Evolutionary conservation across 2,329 filamentous ascomycete species (phyloP), one percentile per base, ranked within the genome.

Genomic region (Coccinonectria pachysandricola): DNA sequence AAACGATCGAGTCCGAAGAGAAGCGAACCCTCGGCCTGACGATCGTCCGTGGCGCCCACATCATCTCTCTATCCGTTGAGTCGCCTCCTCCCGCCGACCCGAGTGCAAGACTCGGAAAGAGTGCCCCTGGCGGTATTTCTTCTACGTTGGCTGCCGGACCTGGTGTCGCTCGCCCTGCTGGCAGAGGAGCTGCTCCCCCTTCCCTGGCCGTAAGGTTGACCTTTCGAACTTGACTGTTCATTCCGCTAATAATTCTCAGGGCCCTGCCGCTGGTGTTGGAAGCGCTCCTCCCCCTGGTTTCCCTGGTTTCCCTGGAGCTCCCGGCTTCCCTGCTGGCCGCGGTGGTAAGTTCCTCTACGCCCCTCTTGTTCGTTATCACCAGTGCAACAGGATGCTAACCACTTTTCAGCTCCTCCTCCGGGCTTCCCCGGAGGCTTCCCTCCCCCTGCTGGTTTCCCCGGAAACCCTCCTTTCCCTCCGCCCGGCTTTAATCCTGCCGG

Each of bases 11-110:
- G 62, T 76, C 80, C 9, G 88, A 98, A 62, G 91, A 96, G 64
- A 96, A 96, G 70, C 80, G 91, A 49, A 93, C 86, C n/a, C 74
- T 98, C 18, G 91, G 91, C 31, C 69, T 98, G 39, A 87, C 84
- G 11, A 98, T 98, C 45, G 75, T 98, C 37, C 85, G 91, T 48
- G 91, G 91, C 48, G 85, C 87, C 31, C 82, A 94, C 45, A 91
- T 98, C 37, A 83, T 98, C 37, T 94, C 87, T 12, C 74, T 93
- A 35, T 93, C 88, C 7, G 87, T 95, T 38, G 92, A 98, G 52
- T 92, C 88, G 31, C 88, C 91, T 29, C 91, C 91, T 23, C 88
- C 92, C 7, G 84, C 87, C 47, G 91, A 98, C 49, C 88, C 91
- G 28, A 84, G 86, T 45, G 77, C 88, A 24, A 75, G 91, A 58